These are phyloP conservation scores for Apiospora sp. DNA, from an alignment of 2,329 filamentous ascomycete species.

Conservation along the genomic window DNA sequence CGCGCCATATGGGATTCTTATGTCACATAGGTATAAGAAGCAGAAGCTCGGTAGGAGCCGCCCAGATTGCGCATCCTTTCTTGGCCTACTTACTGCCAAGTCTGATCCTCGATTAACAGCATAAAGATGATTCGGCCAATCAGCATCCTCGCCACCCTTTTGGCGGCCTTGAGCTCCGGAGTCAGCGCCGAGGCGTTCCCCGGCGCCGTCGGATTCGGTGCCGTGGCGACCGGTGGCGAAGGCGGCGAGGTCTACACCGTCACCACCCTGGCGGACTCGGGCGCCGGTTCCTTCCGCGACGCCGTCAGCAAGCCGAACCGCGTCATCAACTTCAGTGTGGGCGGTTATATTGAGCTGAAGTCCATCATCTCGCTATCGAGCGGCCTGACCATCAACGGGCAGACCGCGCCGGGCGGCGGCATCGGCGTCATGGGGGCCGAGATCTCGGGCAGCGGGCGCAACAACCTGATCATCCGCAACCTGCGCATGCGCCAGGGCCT, in stretches of 20 bases:
- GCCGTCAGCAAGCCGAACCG: slow-evolving; percentile 52
- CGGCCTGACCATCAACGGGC: slow-evolving; percentile 53
- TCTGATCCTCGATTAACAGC: background rate
- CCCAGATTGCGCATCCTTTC: background rate
- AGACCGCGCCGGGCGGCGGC: slow-evolving; percentile 51
- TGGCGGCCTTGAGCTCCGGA: background rate
- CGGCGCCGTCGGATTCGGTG: slow-evolving; percentile 56
- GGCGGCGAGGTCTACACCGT: slow-evolving; percentile 53
- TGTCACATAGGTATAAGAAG: background rate
- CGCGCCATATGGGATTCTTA: background rate
- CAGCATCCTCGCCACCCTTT: background rate
- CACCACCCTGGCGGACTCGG: slow-evolving; percentile 53
- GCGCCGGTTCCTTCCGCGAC: slow-evolving; percentile 55
- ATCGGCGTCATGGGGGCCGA: slow-evolving; percentile 43
- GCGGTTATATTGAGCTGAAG: slow-evolving; percentile 53
- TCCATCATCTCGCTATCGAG: slow-evolving; percentile 51
- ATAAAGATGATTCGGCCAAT: slow-evolving; percentile 1
- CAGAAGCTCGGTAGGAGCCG: background rate
- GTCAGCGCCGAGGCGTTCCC: slow-evolving; percentile 48
- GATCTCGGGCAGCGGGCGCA: slow-evolving; percentile 30
- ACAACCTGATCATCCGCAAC: slow-evolving; percentile 49
- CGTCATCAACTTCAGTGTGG: slow-evolving; percentile 53
- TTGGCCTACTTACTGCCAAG: slow-evolving; percentile 9
- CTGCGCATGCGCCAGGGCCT: slow-evolving; percentile 53
- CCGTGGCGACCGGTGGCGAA: slow-evolving; percentile 52